Percentiles rank a stretch among this genome's conserved stretches.
Evolutionary conservation across 352 stramenopile genomes (phyloP).

Genomic region (Pythium phragmitis): DNA sequence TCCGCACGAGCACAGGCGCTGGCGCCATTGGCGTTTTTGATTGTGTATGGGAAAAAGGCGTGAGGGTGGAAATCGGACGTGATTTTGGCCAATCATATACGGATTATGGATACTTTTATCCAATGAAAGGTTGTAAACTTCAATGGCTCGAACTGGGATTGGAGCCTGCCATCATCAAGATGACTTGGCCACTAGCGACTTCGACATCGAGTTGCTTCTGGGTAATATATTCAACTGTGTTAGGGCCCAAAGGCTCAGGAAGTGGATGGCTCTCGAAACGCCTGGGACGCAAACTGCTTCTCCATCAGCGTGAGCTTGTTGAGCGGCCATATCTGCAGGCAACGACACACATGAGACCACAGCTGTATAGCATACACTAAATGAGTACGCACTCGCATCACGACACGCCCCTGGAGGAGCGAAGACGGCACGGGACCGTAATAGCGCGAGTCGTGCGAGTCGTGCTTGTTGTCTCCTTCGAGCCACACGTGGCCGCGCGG

Average conservation of each 20-base stretch:
- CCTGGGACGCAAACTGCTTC: constrained; percentile 49
- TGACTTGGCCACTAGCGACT: not conserved
- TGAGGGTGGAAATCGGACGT: not conserved
- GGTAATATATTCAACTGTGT: not conserved
- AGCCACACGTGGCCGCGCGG: constrained; percentile 95
- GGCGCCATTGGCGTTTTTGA: not conserved
- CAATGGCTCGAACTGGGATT: no score
- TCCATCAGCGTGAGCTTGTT: constrained; percentile 67
- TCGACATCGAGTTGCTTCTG: not conserved
- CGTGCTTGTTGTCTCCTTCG: constrained; percentile 96
- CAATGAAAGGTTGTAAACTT: not conserved
- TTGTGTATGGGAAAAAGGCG: not conserved
- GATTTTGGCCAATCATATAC: constrained; percentile 11
- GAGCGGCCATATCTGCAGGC: constrained; percentile 71
- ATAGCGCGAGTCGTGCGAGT: constrained; percentile 94
- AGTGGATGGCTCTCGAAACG: constrained; percentile 43
- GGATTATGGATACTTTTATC: not conserved
- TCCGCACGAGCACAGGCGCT: constrained; percentile 30
- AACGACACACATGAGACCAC: not conserved
- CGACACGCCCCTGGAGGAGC: constrained; percentile 87
- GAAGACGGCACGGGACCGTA: constrained; percentile 94
- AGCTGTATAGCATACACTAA: no score
- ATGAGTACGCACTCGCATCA: constrained; percentile 67
- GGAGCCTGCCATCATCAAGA: not conserved
- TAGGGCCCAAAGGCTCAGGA: not conserved